A percentile compares a stretch with the other conserved stretches of the same genome.
Evolutionary conservation across 208 protist species (phyloP).

Genomic region (Trypanosoma lewisi): DNA sequence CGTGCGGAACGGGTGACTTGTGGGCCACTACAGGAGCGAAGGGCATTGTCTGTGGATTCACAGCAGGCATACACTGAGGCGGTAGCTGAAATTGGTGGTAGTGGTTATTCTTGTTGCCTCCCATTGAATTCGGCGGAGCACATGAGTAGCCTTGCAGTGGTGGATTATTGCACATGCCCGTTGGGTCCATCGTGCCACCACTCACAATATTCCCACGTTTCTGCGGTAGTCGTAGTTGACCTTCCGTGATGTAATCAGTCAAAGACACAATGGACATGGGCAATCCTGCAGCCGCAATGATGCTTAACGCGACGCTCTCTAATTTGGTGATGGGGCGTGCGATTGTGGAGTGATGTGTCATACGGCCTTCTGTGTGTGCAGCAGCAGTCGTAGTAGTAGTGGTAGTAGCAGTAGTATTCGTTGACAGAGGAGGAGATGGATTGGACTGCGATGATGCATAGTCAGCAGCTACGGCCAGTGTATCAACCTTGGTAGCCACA

Average conservation of each 20-base stretch:
- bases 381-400: too few relatives aligned
- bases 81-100: too few relatives aligned
- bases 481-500: too few relatives aligned
- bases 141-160: conserved; percentile 5
- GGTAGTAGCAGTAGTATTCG: too few relatives aligned
- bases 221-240: conserved; percentile 37
- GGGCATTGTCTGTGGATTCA: too few relatives aligned
- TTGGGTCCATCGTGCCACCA: not conserved
- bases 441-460: conserved; percentile 1
- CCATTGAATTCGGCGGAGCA: not conserved
- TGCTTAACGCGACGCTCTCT: conserved; percentile 51
- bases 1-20: not conserved
- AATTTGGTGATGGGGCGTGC: conserved; percentile 22
- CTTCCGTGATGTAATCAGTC: conserved; percentile 50
- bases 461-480: too few relatives aligned
- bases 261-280: conserved; percentile 49
- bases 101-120: too few relatives aligned
- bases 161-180: not conserved
- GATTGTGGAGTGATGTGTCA: conserved; percentile 5
- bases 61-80: too few relatives aligned
- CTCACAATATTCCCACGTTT: not conserved
- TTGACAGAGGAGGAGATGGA: not conserved
- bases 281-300: conserved; percentile 63
- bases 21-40: not conserved
- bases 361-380: conserved; percentile 7